phyloP scores from a whole-genome alignment of 352 stramenopile species.

The Phytophthora multivora region DNA sequence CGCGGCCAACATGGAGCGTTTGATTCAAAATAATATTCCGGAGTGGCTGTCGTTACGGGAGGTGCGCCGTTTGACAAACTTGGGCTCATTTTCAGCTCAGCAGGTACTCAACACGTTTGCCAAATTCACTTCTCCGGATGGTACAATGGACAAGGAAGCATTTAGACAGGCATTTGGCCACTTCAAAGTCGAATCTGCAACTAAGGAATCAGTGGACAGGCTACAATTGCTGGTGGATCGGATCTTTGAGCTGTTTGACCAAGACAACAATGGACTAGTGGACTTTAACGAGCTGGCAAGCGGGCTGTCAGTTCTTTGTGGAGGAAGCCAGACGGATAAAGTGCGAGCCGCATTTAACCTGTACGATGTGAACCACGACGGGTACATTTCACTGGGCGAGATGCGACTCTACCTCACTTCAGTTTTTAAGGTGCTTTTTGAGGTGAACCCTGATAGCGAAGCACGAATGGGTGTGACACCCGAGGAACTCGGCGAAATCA shows the following conservation, averaged over 20 bases:
- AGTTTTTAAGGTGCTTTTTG: slow-evolving; percentile 89
- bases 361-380: slow-evolving; percentile 90
- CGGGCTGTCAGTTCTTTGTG: slow-evolving; percentile 80
- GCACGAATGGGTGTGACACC: slow-evolving; percentile 64
- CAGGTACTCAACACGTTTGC: slow-evolving; percentile 84
- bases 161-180: slow-evolving; percentile 70
- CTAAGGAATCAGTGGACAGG: slow-evolving; percentile 34
- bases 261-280: slow-evolving; percentile 78
- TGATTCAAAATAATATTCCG: slow-evolving; percentile 81
- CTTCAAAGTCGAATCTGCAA: slow-evolving; percentile 41
- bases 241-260: slow-evolving; percentile 85
- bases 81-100: slow-evolving; percentile 66
- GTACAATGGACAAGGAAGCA: slow-evolving; percentile 66
- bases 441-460: slow-evolving; percentile 73
- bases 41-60: slow-evolving; percentile 81
- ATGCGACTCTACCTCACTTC: slow-evolving; percentile 86
- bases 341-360: slow-evolving; percentile 84
- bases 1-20: slow-evolving; percentile 73
- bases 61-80: slow-evolving; percentile 78
- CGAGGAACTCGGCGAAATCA: slow-evolving; percentile 77
- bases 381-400: slow-evolving; percentile 83
- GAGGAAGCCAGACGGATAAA: slow-evolving; percentile 71
- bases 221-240: slow-evolving; percentile 72
- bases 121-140: slow-evolving; percentile 64
- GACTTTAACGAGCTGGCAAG: slow-evolving; percentile 84